These are phyloP conservation scores for Lactarius hengduanensis DNA, from an alignment of 768 basidiomycete genomes.

Conservation along the genomic window DNA sequence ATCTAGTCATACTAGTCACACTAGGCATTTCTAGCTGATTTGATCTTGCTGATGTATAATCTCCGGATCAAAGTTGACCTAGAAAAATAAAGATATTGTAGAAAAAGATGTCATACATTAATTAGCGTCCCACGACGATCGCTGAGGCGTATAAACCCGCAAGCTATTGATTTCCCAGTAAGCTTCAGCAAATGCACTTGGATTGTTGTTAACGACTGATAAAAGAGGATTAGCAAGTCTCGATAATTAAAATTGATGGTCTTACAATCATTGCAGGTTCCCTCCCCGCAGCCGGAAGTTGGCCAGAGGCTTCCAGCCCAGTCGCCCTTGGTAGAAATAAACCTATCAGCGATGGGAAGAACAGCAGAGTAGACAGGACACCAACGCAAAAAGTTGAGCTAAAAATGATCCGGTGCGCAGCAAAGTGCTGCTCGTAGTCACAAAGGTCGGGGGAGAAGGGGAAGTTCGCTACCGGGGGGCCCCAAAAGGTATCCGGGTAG, in stretches of 20 bases:
- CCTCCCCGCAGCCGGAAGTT: slow-evolving; percentile 39
- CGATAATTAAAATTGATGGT: slow-evolving; percentile 5
- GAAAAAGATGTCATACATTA: too few relatives aligned
- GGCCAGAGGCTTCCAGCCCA: slow-evolving; percentile 25
- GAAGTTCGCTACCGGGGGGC: slow-evolving; percentile 49
- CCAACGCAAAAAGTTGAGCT: slow-evolving; percentile 63
- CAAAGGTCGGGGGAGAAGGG: slow-evolving; percentile 43
- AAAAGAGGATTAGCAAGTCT: not conserved
- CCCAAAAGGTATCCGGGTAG: slow-evolving; percentile 38
- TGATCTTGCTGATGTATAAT: too few relatives aligned
- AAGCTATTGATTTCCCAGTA: slow-evolving; percentile 71
- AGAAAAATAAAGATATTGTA: too few relatives aligned
- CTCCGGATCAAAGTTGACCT: too few relatives aligned
- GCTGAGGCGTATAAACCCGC: slow-evolving; percentile 46
- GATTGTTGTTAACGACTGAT: slow-evolving; percentile 58
- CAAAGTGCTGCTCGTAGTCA: slow-evolving; percentile 53
- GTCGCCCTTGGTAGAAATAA: slow-evolving; percentile 19
- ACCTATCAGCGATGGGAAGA: not conserved
- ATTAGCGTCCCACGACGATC: not conserved
- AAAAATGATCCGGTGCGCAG: slow-evolving; percentile 53
- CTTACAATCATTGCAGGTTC: slow-evolving; percentile 50
- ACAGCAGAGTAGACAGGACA: slow-evolving; percentile 6
- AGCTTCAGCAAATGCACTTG: slow-evolving; percentile 56
- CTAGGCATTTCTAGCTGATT: too few relatives aligned
- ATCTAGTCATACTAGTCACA: too few relatives aligned